A percentile compares a stretch with the other conserved stretches of the same genome.
Conservation (phyloP, 306 rosid genomes). For the Lagenaria siceraria region DNA sequence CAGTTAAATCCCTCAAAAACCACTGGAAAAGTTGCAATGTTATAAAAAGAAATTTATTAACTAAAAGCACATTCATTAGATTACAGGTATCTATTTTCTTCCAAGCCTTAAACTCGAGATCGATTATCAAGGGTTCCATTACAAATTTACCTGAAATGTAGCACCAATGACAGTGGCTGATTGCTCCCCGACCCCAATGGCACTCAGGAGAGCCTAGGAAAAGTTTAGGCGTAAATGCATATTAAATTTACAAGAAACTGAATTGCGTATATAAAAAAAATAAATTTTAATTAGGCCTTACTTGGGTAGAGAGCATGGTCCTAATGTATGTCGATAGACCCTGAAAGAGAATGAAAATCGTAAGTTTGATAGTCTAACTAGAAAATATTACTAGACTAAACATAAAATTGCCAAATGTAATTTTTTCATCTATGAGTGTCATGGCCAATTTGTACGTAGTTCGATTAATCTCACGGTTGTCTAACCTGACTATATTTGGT, state of each 20-base stretch:
- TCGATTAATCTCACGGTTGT: neutral
- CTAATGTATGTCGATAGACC: conserved; percentile 89
- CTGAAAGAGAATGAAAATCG: conserved; percentile 21
- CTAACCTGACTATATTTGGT: neutral
- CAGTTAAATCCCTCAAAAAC: conserved; percentile 95
- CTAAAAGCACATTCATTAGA: neutral
- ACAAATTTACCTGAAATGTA: conserved; percentile 72
- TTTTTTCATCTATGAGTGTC: neutral
- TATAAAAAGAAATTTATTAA: conserved; percentile 6
- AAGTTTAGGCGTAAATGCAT: neutral
- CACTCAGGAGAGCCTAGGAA: conserved; percentile 79
- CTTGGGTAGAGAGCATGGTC: conserved; percentile 98
- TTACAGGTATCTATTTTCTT: neutral
- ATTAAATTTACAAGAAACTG: neutral
- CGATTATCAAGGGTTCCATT: neutral
- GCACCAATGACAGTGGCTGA: conserved; percentile 95
- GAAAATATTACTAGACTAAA: neutral
- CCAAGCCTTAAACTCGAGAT: conserved; percentile 10
- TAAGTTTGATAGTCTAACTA: neutral
- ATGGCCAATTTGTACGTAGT: neutral
- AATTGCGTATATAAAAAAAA: neutral
- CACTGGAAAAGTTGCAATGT: conserved; percentile 51
- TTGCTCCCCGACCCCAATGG: conserved; percentile 96
- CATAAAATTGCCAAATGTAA: neutral
- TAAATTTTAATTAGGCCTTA: conserved; percentile 13